Evolutionary conservation across 257 asterid species (phyloP), one percentile per base, ranked within the genome.

Genomic region (Nicotiana undulata): DNA sequence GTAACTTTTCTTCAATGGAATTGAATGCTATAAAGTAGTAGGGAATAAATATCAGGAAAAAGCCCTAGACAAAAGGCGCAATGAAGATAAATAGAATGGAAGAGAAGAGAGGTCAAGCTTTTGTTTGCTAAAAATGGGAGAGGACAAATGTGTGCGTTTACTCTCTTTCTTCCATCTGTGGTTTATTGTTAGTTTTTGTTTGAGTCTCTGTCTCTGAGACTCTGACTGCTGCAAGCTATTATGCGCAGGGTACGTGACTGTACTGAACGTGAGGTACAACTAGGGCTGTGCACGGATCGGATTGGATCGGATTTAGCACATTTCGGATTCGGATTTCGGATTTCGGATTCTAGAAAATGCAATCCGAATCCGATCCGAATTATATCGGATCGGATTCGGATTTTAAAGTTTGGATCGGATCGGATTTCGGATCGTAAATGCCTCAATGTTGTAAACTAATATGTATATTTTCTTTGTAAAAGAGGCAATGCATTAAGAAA

Each of bases 81-180:
- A 3, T 65, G 26, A 34, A 4, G 59, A 58, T n/a, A 11, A 26
- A 61, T 24, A 31, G 32, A 20, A 24, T 22, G 15, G 34, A 61
- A 61, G 53, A 81, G 24, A 24, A 20, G 4, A 56, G 58, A n/a
- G 20, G 75, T 13, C 66, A 72, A n/a, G 49, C 29, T 13, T 44
- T 49, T 18, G 66, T 56, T 68, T 46, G 81, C 84, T n/a, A 55
- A 79, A 85, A 77, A 65, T 78, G 70, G 85, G 80, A 82, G 78
- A 24, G 9, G 51, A 67, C 52, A 79, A 29, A 51, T 66, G 46
- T 81, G 58, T 22, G 77, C 6, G 13, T 79, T 22, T 49, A n/a
- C 22, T 63, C 63, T 63, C 18, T 20, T 32, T 78, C 81, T 70
- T 60, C 88, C 83, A 55, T 85, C 55, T 13, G 28, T 49, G 84